Evolutionary conservation across 176 grass and related monocot genomes (phyloP), one percentile per base, ranked within the genome.

Genomic region (Raddia guianensis): DNA sequence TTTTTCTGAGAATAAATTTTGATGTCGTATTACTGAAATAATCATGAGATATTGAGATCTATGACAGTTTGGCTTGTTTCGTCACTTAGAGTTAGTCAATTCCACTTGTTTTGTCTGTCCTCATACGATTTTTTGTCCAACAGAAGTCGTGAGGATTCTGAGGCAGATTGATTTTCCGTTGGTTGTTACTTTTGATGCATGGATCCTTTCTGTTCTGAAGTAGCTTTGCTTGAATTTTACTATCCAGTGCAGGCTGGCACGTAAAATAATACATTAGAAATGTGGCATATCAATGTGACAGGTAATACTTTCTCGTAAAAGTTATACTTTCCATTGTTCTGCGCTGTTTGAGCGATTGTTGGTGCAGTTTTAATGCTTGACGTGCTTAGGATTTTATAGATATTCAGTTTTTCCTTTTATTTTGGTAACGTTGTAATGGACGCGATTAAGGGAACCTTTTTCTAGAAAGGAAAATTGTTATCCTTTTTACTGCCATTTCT

Each of bases 351-450:
- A 40, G 37, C 37, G 37, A 73, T 51, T 9, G 11, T 73, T 18
- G 16, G 10, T 9, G 58, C 53, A 40, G 15, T 18, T 74, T 66
- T 73, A 55, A 20, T 34, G 45, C 53, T 48, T n/a, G 43, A 35
- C 48, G 5, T 59, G 12, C 57, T 70, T 44, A 80, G 54, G 62
- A 3, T 33, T 52, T 1, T 12, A 19, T 27, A 83, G 12, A 42
- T 40, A 69, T 69, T 51, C 45, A 77, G 32, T 60, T 80, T 62
- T 37, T 2, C 34, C 48, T 46, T 49, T 51, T 84, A n/a, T 44
- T 60, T 49, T 70, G 54, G 45, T 69, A 84, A 43, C 34, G 46
- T 16, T 70, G 54, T 32, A 84, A 61, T 45, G 13, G 64, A 70
- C 42, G 18, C 0, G 5, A 49, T 27, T 53, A 43, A 51, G 12